Base-by-base conservation (phyloP, 2,329 filamentous ascomycete genomes). In the Trichoderma endophyticum region DNA sequence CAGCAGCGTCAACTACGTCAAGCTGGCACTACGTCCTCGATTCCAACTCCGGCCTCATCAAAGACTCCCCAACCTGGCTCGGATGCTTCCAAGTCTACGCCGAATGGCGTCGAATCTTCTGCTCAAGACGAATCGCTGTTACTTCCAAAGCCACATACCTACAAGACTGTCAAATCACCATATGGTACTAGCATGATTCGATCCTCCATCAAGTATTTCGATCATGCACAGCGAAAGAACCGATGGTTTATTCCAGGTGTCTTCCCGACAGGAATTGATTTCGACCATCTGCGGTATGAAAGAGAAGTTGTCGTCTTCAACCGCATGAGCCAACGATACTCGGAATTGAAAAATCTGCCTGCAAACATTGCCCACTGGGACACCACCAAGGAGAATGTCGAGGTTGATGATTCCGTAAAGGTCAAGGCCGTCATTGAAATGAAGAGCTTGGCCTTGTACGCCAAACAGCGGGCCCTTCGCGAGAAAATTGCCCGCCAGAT, bases 401-500 rank as follows among this genome's bases (percentile, higher is more conserved):
- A 91, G 28, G 88, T 91, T 26, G 94, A 98, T 76, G 93, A 97
- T 76, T 90, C 90, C 1, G 83, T 97, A 64, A 98, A 97, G 84
- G 84, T 94, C 67, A 95, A 95, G 81, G 93, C 95, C 28, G 87
- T 98, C 75, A 98, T 99, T 72, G 96, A 99, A 84, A 94, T 97
- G 85, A 98, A 98, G 86, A 93, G 93, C 79, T 86, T 98, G 43
- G 91, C 90, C 64, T 84, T 98, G n/a, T 91, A 97, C 67, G 91
- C 93, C 0, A 97, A 97, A 82, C 96, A 99, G 80, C 91, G 93
- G 63, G 89, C 91, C 11, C 85, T 99, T 76, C 92, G 97, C 71
- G 93, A 96, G 76, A 92, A 92, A 80, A 92, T 99, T 74, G 93
- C 94, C 70, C 91, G 93, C 68, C 93, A 97, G 79, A 97, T 99